These are phyloP conservation scores for Astrothelium macrocarpum DNA, from an alignment of 495 filamentous ascomycete genomes.

Conservation along the genomic window DNA sequence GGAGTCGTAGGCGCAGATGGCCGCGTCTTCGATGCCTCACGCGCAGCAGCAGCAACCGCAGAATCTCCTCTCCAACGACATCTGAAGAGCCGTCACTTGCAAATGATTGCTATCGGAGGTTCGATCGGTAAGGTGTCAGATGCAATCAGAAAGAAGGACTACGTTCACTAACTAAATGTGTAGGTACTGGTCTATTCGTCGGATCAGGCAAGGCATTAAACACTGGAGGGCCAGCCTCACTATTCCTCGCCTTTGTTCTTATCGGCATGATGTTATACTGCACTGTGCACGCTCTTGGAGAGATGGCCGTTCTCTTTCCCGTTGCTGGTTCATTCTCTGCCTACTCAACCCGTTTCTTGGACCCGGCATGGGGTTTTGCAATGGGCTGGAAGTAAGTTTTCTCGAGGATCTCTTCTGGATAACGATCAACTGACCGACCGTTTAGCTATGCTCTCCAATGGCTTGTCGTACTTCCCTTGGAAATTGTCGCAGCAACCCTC, in stretches of 20 bases:
- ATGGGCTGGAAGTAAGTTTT: slow-evolving; percentile 85
- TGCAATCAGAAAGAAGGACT: neutral
- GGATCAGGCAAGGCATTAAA: slow-evolving; percentile 71
- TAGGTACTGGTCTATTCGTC: slow-evolving; percentile 86
- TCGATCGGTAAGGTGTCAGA: slow-evolving; percentile 61
- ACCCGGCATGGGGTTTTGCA: slow-evolving; percentile 94
- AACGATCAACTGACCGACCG: neutral
- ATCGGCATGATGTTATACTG: slow-evolving; percentile 87
- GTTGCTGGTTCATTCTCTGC: slow-evolving; percentile 88
- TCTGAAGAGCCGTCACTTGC: slow-evolving; percentile 76
- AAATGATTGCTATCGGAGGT: slow-evolving; percentile 96
- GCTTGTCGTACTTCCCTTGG: slow-evolving; percentile 78
- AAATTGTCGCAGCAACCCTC: slow-evolving; percentile 83
- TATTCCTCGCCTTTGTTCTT: slow-evolving; percentile 72
- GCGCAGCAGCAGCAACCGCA: slow-evolving; percentile 65
- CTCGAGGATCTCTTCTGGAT: neutral
- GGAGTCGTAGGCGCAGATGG: slow-evolving; percentile 46
- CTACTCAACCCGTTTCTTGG: slow-evolving; percentile 85
- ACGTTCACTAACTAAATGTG: neutral
- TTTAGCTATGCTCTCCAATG: slow-evolving; percentile 81
- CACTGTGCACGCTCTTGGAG: slow-evolving; percentile 83
- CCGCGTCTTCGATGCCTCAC: slow-evolving; percentile 62
- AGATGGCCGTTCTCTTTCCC: slow-evolving; percentile 84
- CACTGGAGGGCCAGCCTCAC: slow-evolving; percentile 71
- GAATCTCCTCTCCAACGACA: slow-evolving; percentile 63